These are phyloP conservation scores for Rhododendron simsii DNA, from an alignment of 148 eudicot genomes.

Conservation along the genomic window DNA sequence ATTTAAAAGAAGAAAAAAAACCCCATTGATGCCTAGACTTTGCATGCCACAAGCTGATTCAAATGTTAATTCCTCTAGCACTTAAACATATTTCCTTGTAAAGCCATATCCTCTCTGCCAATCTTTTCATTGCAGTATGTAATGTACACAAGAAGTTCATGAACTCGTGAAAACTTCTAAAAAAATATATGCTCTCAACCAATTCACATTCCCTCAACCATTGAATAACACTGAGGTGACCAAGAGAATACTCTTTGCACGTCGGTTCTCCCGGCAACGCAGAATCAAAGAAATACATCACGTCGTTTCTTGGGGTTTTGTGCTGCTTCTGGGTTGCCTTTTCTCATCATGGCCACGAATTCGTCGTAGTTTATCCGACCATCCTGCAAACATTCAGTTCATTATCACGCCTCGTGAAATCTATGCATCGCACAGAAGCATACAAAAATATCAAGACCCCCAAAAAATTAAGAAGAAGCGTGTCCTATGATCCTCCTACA, in stretches of 20 bases:
- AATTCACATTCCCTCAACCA: not conserved
- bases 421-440: not conserved
- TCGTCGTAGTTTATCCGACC: slow-evolving; percentile 78
- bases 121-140: not conserved
- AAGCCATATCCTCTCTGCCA: not conserved
- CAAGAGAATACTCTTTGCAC: not conserved
- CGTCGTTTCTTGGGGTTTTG: slow-evolving; percentile 32
- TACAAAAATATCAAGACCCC: not conserved
- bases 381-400: slow-evolving; percentile 40
- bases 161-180: not conserved
- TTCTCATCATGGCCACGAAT: slow-evolving; percentile 79
- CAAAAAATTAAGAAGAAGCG: not conserved
- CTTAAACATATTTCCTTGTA: not conserved
- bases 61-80: not conserved
- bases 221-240: not conserved
- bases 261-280: not conserved
- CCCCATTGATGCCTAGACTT: slow-evolving; percentile 3
- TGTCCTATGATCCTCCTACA: not conserved
- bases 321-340: slow-evolving; percentile 55
- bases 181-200: not conserved
- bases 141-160: not conserved
- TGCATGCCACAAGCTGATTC: not conserved
- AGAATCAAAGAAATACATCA: slow-evolving; percentile 13
- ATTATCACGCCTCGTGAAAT: not conserved
- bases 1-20: not conserved